phyloP scores from a whole-genome alignment of 495 filamentous ascomycete genomes.

The Pyrenopolyporus hunteri region DNA sequence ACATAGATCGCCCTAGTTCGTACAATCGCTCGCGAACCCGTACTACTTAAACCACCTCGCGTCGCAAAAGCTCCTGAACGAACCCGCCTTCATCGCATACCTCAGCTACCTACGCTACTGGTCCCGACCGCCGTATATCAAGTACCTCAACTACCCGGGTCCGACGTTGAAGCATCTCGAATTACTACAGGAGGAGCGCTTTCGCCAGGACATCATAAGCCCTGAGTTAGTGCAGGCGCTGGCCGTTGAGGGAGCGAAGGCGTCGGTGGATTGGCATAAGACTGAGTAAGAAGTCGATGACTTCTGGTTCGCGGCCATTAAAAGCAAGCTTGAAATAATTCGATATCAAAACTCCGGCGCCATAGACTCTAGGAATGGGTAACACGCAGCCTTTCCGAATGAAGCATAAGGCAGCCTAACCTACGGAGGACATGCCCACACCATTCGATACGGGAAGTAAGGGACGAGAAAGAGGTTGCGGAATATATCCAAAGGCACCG shows the following conservation, averaged over 20 bases:
- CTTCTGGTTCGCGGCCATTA: neutral
- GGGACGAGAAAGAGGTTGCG: neutral
- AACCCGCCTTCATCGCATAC: slow-evolving; percentile 78
- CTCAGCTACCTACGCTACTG: slow-evolving; percentile 87
- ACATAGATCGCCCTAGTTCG: slow-evolving; percentile 62
- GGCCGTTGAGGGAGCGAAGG: slow-evolving; percentile 62
- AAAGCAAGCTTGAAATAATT: too few relatives aligned
- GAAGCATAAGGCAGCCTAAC: too few relatives aligned
- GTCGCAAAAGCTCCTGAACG: slow-evolving; percentile 63
- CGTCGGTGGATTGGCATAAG: slow-evolving; percentile 54
- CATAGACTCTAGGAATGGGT: too few relatives aligned
- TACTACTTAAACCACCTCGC: slow-evolving; percentile 85
- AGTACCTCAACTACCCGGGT: slow-evolving; percentile 80
- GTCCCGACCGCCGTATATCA: slow-evolving; percentile 78
- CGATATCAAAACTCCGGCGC: too few relatives aligned
- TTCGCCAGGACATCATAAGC: slow-evolving; percentile 80
- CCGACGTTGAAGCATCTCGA: slow-evolving; percentile 83
- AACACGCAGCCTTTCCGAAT: too few relatives aligned
- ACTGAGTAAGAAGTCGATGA: slow-evolving; percentile 33
- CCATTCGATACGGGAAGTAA: neutral
- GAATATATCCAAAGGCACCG: neutral
- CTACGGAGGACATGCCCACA: too few relatives aligned
- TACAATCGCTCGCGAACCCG: slow-evolving; percentile 84
- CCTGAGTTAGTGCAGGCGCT: slow-evolving; percentile 72
- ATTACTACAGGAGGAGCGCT: slow-evolving; percentile 80